Evolutionary conservation across 2,329 filamentous ascomycete genomes (phyloP).

Genomic region (Aureobasidium sp.): DNA sequence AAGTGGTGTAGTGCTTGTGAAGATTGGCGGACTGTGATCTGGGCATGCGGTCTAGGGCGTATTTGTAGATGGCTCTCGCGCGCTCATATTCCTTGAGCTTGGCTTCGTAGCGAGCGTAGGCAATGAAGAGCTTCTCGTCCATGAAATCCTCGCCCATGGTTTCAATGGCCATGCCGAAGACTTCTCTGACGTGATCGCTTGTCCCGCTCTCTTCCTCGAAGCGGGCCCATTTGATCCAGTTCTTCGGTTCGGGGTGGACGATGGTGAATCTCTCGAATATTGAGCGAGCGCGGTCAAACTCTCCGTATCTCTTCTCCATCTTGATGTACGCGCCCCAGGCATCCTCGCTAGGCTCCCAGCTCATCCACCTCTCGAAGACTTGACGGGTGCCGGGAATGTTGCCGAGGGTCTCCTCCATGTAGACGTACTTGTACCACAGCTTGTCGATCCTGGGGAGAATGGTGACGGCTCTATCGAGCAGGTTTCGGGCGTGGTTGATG

Average conservation of each 20-base stretch:
- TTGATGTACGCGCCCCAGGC: slow-evolving; percentile 97
- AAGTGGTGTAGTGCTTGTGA: slow-evolving; percentile 92
- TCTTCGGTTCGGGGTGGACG: slow-evolving; percentile 86
- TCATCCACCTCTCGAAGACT: slow-evolving; percentile 97
- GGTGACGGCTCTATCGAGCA: slow-evolving; percentile 90
- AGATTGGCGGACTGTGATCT: slow-evolving; percentile 75
- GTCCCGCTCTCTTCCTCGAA: slow-evolving; percentile 96
- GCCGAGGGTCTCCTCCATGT: slow-evolving; percentile 95
- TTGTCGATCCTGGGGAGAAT: slow-evolving; percentile 88
- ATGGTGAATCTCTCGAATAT: slow-evolving; percentile 87
- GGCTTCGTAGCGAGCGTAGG: slow-evolving; percentile 89
- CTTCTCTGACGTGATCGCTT: slow-evolving; percentile 81
- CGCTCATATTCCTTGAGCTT: slow-evolving; percentile 94
- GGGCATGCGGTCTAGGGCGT: slow-evolving; percentile 83
- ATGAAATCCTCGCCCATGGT: slow-evolving; percentile 88
- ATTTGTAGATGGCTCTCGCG: slow-evolving; percentile 91
- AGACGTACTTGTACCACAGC: slow-evolving; percentile 98
- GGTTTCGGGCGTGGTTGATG: slow-evolving; percentile 92
- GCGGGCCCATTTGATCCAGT: slow-evolving; percentile 98
- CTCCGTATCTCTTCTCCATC: slow-evolving; percentile 87
- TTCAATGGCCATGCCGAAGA: slow-evolving; percentile 82
- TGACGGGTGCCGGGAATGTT: slow-evolving; percentile 88
- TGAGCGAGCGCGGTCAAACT: slow-evolving; percentile 79
- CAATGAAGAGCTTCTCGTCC: slow-evolving; percentile 90
- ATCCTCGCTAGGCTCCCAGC: slow-evolving; percentile 92